Conservation (phyloP, 83 land plant genomes). For the Picea abies region DNA sequence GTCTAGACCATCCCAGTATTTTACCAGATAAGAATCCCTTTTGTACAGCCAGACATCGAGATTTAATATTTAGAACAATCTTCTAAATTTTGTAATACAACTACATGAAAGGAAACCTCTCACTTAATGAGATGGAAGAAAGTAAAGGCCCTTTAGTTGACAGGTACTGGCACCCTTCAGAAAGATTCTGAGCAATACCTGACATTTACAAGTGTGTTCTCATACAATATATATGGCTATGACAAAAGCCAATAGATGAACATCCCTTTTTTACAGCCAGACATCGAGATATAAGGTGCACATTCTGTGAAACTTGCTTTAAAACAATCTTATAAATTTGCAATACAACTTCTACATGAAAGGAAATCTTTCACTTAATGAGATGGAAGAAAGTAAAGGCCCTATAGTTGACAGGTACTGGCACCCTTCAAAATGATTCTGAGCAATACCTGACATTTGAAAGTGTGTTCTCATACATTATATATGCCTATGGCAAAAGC, state of each 20-base stretch:
- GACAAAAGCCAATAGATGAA: no score
- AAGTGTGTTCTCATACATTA: slow-evolving; percentile 5
- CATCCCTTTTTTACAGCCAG: not conserved
- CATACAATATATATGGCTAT: no score
- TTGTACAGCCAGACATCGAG: not conserved
- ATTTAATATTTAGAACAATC: not conserved
- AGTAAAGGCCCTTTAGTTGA: not conserved
- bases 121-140: not conserved
- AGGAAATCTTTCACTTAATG: not conserved
- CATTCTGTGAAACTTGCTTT: not conserved
- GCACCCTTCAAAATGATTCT: not conserved
- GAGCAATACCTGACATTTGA: slow-evolving; percentile 4
- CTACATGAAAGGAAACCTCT: not conserved
- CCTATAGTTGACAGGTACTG: not conserved
- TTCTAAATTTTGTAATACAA: not conserved
- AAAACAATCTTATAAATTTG: not conserved
- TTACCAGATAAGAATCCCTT: not conserved
- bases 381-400: not conserved
- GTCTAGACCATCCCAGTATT: not conserved
- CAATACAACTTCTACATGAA: not conserved
- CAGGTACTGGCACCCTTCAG: not conserved
- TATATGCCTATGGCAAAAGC: not conserved
- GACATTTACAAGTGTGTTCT: no score
- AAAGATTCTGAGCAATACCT: not conserved
- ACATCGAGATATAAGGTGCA: not conserved